phyloP scores from a whole-genome alignment of 1,284 basidiomycete genomes.

The Thecaphora thlaspeos region DNA sequence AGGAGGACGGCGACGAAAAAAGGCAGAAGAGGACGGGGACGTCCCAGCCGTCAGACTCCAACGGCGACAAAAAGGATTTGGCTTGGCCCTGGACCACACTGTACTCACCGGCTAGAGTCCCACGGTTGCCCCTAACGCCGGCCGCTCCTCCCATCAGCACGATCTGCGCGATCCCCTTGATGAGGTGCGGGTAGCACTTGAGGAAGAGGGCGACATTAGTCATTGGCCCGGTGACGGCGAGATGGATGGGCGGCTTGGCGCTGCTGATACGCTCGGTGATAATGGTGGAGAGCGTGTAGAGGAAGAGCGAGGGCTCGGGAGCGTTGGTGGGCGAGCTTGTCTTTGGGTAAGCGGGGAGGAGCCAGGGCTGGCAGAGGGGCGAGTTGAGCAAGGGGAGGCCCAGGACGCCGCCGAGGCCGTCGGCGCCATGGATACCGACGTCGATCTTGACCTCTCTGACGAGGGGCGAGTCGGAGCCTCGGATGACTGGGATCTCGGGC shows the following conservation, averaged over 20 bases:
- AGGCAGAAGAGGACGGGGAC: too few relatives aligned
- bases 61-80: too few relatives aligned
- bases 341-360: constrained; percentile 14
- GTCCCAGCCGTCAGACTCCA: too few relatives aligned
- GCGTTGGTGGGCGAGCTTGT: constrained; percentile 27
- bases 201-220: constrained; percentile 50
- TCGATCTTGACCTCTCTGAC: constrained; percentile 33
- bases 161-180: constrained; percentile 40
- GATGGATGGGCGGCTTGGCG: constrained; percentile 27
- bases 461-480: constrained; percentile 45
- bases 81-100: background rate
- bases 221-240: constrained; percentile 48
- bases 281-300: constrained; percentile 53
- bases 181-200: constrained; percentile 36
- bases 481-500: constrained; percentile 31
- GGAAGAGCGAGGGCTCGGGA: constrained; percentile 30
- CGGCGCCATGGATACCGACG: constrained; percentile 46
- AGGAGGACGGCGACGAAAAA: constrained; percentile 5
- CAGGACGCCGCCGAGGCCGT: constrained; percentile 46
- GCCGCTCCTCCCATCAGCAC: constrained; percentile 51
- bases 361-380: constrained; percentile 25
- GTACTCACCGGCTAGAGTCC: constrained; percentile 13
- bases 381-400: constrained; percentile 30
- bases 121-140: constrained; percentile 41
- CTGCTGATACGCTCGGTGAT: constrained; percentile 58